Conservation (phyloP, 1,139 yeast species). For the Geotrichum cucujoidarum region DNA sequence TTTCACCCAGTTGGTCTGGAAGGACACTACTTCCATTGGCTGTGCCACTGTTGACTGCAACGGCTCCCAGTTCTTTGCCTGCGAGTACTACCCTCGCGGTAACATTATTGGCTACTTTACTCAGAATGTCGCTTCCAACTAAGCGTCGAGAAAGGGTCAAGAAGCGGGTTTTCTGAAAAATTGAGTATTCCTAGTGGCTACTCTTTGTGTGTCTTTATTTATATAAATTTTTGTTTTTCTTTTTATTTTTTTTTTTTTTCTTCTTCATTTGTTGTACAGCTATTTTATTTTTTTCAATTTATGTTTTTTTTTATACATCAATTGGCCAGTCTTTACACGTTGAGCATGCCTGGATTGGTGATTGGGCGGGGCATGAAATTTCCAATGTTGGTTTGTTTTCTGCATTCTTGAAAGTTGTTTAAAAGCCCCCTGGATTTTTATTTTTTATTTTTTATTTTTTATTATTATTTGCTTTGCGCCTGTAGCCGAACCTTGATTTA, state of each 20-base stretch:
- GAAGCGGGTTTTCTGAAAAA: neutral
- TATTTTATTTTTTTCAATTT: neutral
- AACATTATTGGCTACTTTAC: constrained; percentile 42
- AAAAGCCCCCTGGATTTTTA: no score
- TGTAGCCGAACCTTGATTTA: no score
- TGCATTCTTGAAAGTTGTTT: no score
- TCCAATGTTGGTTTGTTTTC: no score
- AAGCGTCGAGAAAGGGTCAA: neutral
- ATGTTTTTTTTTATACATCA: neutral
- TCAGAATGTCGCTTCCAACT: constrained; percentile 43
- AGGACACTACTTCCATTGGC: constrained; percentile 60
- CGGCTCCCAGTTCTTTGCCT: constrained; percentile 38
- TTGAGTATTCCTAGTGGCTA: neutral
- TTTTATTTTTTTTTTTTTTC: neutral
- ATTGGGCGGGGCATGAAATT: no score
- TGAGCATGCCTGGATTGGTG: no score
- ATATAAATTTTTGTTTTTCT: neutral
- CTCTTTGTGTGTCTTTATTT: neutral
- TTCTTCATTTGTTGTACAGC: neutral
- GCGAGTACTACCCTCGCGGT: constrained; percentile 41
- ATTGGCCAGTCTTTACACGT: no score
- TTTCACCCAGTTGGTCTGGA: constrained; percentile 87
- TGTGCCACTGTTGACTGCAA: constrained; percentile 54
- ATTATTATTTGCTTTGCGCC: no score
- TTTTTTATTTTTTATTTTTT: no score